Evolutionary conservation across 179 eudicot genomes (phyloP), one percentile per base, ranked within the genome.

Genomic region (Sideroxylon spinosum): DNA sequence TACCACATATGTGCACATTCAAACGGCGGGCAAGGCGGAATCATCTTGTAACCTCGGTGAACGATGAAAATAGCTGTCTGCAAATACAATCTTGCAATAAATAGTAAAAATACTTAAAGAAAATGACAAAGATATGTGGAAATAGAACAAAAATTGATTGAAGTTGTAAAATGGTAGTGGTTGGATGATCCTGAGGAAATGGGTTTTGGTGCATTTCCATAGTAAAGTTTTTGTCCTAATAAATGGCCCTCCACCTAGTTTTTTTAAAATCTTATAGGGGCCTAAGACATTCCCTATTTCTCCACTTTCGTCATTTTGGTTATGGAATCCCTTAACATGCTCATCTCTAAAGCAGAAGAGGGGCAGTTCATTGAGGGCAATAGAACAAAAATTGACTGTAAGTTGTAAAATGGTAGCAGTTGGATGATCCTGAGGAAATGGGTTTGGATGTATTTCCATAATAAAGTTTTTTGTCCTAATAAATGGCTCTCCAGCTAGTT

Each of bases 1-100:
- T 87, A 95, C 99, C 99, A 96, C 96, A 94, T 94, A 79, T 96
- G 99, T 55, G 94, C 91, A 78, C 98, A 96, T 84, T 96, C 99
- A 76, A 85, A 89, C 75, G 99, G 99, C 53, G 99, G 99, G 78
- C 93, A 88, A 82, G 99, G 94, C 12, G 99, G 99, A 81, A 89
- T 86, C 98, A 94, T 96, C 85, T 68, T 89, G 81, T 96, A 96
- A 79, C 99, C 99, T 78, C 96, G 93, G 85, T 85, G 89, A 79
- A 96, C 79, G 68, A 96, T 91, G 81, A 92, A 87, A 81, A 96
- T 91, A 79, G 99, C 93, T 84, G 94, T 96, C 99, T 96, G 93
- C 86, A 83, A 56, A 80, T 32, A 80, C 71, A 82, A 79, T 52
- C 66, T 56, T 23, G 8, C 44, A 63, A 81, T 55, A 48, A 72